Evolutionary conservation across 75 land plant species (phyloP).

Genomic region (Selaginella moellendorffii): DNA sequence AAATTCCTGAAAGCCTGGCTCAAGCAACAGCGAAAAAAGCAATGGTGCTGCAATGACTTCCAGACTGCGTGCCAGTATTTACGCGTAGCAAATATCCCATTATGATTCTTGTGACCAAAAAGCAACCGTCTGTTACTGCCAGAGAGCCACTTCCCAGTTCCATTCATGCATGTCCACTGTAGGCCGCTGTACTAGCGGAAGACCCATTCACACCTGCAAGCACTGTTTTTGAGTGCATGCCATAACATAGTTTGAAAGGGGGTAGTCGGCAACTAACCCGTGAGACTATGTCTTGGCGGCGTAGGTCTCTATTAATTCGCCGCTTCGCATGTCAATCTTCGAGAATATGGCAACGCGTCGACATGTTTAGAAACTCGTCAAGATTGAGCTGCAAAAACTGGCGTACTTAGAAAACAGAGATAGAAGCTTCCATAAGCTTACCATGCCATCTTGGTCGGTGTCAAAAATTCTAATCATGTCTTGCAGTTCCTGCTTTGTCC

Average conservation of each 20-base stretch:
- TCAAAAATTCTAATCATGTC: constrained; percentile 7
- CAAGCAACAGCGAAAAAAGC: not conserved
- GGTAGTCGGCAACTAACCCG: no score
- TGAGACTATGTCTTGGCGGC: no score
- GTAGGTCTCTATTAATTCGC: no score
- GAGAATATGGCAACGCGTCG: not conserved
- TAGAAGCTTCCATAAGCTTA: not conserved
- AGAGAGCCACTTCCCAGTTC: no score
- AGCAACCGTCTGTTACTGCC: no score
- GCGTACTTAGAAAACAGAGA: not conserved
- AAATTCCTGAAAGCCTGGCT: no score
- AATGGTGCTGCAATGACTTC: not conserved
- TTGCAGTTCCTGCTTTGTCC: not conserved
- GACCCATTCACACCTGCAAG: no score
- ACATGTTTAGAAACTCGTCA: not conserved
- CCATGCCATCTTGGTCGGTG: not conserved
- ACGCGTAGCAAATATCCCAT: not conserved
- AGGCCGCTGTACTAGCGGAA: no score
- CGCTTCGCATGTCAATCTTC: not conserved
- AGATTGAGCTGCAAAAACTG: not conserved
- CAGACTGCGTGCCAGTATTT: not conserved
- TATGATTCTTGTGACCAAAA: not conserved
- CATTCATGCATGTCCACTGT: no score
- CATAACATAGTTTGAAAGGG: no score
- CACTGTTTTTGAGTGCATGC: no score